Evolutionary conservation across 2,329 filamentous ascomycete genomes (phyloP).

Genomic region (Blumeria graminis): DNA sequence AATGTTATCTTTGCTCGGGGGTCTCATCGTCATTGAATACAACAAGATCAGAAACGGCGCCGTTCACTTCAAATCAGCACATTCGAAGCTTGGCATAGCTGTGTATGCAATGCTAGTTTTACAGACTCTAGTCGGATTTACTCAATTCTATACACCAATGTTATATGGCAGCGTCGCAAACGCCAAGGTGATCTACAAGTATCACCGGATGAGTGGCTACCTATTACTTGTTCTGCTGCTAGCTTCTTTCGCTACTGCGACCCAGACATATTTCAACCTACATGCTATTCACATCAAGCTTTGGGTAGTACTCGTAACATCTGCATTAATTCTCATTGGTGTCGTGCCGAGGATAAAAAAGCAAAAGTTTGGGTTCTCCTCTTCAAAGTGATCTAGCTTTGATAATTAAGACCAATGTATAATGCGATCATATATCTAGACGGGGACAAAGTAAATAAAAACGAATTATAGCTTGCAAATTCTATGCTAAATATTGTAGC

Average conservation of each 20-base stretch:
- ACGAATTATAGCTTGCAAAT: too few species aligned
- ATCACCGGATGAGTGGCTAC: constrained; percentile 63
- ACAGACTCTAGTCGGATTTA: constrained; percentile 59
- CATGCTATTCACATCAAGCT: constrained; percentile 45
- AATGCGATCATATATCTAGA: too few species aligned
- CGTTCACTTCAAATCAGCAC: constrained; percentile 53
- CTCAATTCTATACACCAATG: constrained; percentile 51
- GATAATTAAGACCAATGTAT: too few species aligned
- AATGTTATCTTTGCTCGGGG: constrained; percentile 27
- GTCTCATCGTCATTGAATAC: constrained; percentile 49
- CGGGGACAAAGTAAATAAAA: too few species aligned
- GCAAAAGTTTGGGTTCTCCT: constrained; percentile 44
- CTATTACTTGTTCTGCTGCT: constrained; percentile 43
- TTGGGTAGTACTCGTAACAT: constrained; percentile 49
- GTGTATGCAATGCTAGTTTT: constrained; percentile 45
- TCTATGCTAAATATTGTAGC: too few species aligned
- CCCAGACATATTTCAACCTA: constrained; percentile 49
- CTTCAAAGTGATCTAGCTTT: too few species aligned
- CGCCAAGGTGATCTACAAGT: constrained; percentile 74
- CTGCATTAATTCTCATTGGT: constrained; percentile 42
- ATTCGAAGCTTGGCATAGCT: constrained; percentile 60
- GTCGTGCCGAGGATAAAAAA: constrained; percentile 58
- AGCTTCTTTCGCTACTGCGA: constrained; percentile 50
- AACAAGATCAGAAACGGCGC: constrained; percentile 54
- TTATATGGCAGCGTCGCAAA: constrained; percentile 58